phyloP scores from a whole-genome alignment of 441 rosid species.

The Arabidopsis lyrata region DNA sequence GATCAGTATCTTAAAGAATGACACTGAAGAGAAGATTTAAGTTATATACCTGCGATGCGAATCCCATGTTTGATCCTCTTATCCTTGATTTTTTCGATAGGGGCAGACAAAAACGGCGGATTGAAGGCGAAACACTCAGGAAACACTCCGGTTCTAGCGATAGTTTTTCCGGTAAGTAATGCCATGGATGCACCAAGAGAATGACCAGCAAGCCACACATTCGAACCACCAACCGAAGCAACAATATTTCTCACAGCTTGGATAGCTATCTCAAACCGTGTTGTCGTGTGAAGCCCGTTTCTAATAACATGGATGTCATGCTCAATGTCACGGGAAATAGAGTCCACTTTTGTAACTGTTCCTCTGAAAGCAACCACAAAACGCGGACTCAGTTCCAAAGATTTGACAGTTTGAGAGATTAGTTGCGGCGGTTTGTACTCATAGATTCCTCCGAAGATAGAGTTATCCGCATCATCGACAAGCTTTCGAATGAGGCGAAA shows the following conservation, averaged over 20 bases:
- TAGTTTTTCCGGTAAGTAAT: conserved; percentile 77
- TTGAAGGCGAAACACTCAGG: conserved; percentile 80
- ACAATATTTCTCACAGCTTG: conserved; percentile 79
- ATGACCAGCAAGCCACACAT: conserved; percentile 94
- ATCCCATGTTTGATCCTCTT: conserved; percentile 74
- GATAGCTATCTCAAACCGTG: conserved; percentile 81
- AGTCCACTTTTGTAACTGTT: conserved; percentile 77
- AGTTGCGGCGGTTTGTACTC: conserved; percentile 63
- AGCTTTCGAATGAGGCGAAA: conserved; percentile 69
- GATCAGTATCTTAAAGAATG: conserved; percentile 2
- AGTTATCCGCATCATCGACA: conserved; percentile 76
- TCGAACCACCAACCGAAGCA: conserved; percentile 66
- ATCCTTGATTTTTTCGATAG: conserved; percentile 75
- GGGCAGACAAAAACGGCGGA: conserved; percentile 85
- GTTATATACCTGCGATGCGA: conserved; percentile 56
- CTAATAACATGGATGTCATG: conserved; percentile 69
- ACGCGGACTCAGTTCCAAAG: conserved; percentile 57
- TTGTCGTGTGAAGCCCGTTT: conserved; percentile 78
- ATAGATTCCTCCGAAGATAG: conserved; percentile 85
- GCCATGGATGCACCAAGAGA: conserved; percentile 94
- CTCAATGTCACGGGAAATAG: conserved; percentile 73
- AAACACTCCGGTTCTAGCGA: conserved; percentile 67
- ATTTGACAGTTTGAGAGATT: conserved; percentile 28
- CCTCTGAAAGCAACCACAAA: conserved; percentile 86
- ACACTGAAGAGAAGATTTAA: not conserved